Base-by-base conservation (phyloP, 2,329 filamentous ascomycete species). In the Penicillium sp. region DNA sequence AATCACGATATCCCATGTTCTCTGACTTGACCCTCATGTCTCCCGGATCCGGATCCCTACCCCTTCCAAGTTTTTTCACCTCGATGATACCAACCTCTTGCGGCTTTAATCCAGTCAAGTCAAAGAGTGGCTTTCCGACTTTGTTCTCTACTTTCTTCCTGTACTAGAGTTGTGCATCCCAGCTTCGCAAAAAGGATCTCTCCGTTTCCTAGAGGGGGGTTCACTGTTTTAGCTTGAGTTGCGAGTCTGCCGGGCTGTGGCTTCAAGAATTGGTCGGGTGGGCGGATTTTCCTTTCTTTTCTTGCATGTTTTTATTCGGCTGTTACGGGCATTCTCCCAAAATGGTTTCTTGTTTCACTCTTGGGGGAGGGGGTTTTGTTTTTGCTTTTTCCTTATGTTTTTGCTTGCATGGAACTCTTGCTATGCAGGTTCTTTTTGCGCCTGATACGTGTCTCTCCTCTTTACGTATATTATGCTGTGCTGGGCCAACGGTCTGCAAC, bases 1-100 rank as follows among this genome's bases (percentile, higher is more conserved):
- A 62, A 65, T 69, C 60, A 58, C 67, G 67, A 68, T 66, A 62
- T 68, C 65, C 64, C 63, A 61, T 63, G 50, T 57, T 51, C 57
- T 38, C 25, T 62, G 58, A 67, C 64, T 64, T 56, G 54, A 41
- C 39, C 58, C 50, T 63, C 61, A 64, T 62, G 63, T 63, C 63
- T 59, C 62, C 56, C 63, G 62, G 63, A 65, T 64, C 63, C 31
- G 47, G 48, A 50, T 48, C 51, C 53, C 30, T 38, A 35, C 41
- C 31, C 14, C 35, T 58, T 56, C 57, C 53, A 61, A 64, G 56
- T 66, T 51, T 53, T 65, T 63, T 61, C 55, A 54, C 58, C 64
- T 60, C 44, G 38, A 68, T 70, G 68, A 70, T 70, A 70, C 68
- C 68, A 70, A 53, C 48, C 52, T 64, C 57, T 61, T 57, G 59